Evolutionary conservation across 1,284 basidiomycete genomes (phyloP), one percentile per base, ranked within the genome.

Genomic region (Vanrija pseudolonga): DNA sequence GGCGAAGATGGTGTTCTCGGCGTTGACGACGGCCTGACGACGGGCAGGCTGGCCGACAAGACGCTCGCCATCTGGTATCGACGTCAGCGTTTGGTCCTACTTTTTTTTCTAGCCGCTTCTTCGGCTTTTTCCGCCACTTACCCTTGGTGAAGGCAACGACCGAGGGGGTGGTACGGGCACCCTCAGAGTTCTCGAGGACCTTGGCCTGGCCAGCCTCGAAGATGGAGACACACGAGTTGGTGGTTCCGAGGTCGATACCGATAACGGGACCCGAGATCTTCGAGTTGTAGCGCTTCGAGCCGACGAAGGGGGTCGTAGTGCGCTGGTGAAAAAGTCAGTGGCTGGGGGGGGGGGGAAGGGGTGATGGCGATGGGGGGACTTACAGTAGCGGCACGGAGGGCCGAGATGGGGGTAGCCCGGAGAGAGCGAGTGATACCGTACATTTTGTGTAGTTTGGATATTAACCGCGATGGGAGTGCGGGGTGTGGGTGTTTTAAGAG

Each of bases 101-200:
- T 40, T 40, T 40, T 40, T 40, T 24, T 17, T 19, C 11, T 17
- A 37, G 36, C 3, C 38, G 6, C n/a, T 36, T 20, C 17, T 22
- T 32, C 23, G 19, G 32, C 47, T 23, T 8, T 37, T 32, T 18
- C n/a, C 72, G 32, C 32, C 32, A 74, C 74, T 79, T 66, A 67
- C 80, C 80, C 79, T 98, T 97, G 63, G 94, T 93, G 83, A 98
- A 98, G 41, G 95, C 96, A 63, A 98, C 92, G 55, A 97, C 91
- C 49, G 95, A 98, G 9, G 96, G 96, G 26, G 95, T 98, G 63
- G 95, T 98, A 69, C 95, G 86, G 60, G 90, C 90, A 82, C 95
- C 95, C 81, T 98, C 95, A 12, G 93, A 81, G 81, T 98, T 98
- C 79, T 98, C 95, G 68, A 98, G 89, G 63, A 98, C 95, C 66